These are phyloP conservation scores for Paramecium caudatum DNA, from an alignment of 73 alveolate species.

Conservation along the genomic window DNA sequence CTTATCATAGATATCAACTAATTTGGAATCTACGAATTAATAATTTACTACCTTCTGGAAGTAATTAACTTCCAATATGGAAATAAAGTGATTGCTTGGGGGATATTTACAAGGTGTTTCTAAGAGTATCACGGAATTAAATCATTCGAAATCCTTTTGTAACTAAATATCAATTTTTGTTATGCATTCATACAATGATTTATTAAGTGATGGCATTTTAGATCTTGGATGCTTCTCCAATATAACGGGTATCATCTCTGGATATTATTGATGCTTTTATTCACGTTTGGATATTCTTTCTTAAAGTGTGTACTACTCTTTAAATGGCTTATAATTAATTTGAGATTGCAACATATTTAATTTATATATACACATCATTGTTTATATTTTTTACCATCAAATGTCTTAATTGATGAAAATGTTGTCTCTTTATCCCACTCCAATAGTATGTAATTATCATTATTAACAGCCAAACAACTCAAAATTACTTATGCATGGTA, in stretches of 20 bases:
- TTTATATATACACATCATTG: not conserved
- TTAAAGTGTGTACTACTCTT: constrained; percentile 4
- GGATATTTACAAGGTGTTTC: constrained; percentile 7
- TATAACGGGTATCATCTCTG: constrained; percentile 71
- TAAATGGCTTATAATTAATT: constrained; percentile 16
- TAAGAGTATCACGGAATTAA: constrained; percentile 42
- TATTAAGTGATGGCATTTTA: constrained; percentile 8
- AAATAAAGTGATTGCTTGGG: constrained; percentile 35
- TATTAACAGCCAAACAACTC: not conserved
- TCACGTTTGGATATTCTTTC: constrained; percentile 31
- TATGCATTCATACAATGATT: not conserved
- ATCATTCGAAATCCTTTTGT: constrained; percentile 63
- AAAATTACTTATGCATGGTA: not conserved
- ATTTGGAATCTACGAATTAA: constrained; percentile 10
- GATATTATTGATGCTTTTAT: not conserved
- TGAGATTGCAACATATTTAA: not conserved
- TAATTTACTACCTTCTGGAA: constrained; percentile 15
- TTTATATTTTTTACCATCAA: constrained; percentile 62
- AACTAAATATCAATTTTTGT: constrained; percentile 53
- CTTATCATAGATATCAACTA: constrained; percentile 57
- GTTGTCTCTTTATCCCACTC: constrained; percentile 55
- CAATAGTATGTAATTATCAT: not conserved
- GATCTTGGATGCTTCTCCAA: constrained; percentile 64
- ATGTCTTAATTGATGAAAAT: not conserved
- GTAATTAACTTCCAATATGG: constrained; percentile 2